Evolutionary conservation across 805 yeast genomes (phyloP).

Genomic region (Ogataea degrootiae): DNA sequence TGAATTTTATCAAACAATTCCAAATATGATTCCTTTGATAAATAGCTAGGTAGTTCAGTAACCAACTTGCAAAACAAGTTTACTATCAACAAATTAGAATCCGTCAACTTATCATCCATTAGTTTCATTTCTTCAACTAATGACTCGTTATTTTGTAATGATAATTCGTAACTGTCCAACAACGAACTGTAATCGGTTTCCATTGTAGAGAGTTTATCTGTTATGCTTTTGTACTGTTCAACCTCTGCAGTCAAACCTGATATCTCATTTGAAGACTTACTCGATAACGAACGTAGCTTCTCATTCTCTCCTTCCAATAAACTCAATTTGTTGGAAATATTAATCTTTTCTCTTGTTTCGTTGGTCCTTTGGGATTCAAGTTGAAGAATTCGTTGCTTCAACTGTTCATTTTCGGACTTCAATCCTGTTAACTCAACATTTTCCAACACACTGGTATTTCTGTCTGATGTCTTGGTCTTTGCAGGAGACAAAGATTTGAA

Average conservation of each 20-base stretch:
- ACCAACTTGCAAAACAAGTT: too few relatives aligned
- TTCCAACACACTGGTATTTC: background rate
- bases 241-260: background rate
- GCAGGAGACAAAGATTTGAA: too few relatives aligned
- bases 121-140: background rate
- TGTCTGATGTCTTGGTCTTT: too few relatives aligned
- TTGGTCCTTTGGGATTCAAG: background rate
- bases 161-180: conserved; percentile 3
- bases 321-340: background rate
- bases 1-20: too few relatives aligned
- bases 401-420: conserved; percentile 10
- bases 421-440: conserved; percentile 3
- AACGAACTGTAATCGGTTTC: conserved; percentile 9
- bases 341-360: background rate
- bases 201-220: conserved; percentile 3
- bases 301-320: background rate
- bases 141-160: conserved; percentile 5
- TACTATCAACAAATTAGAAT: background rate
- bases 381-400: conserved; percentile 1
- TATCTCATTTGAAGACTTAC: background rate
- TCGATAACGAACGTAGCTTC: background rate
- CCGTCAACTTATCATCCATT: background rate
- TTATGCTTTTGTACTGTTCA: conserved; percentile 6
- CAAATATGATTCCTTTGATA: too few relatives aligned
- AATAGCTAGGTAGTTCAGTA: too few relatives aligned